Evolutionary conservation across 23 red algal species (phyloP), one percentile per base, ranked within the genome.

Genomic region (Chondrus crispus): DNA sequence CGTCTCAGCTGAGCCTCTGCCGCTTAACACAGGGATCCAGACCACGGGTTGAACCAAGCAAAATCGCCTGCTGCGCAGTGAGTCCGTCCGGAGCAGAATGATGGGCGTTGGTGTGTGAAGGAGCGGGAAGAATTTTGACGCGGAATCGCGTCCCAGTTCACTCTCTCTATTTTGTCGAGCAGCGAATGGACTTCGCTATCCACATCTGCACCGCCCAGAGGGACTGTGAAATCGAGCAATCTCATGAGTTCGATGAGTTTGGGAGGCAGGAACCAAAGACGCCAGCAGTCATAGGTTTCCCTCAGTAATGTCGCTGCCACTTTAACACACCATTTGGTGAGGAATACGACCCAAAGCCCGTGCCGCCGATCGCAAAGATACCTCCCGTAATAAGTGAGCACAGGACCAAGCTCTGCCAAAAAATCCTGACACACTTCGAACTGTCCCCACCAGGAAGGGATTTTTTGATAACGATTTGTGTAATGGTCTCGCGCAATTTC

Each of bases 211-310:
- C 80, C 53, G 0, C 24, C 80, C 29, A 84, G 53, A 37, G 49
- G 53, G 53, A 84, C 16, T 10, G 9, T 0, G 4, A 62, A 20
- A 26, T 84, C 49, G 24, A 84, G 52, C 47, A 19, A 16, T 0
- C 80, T 11, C 46, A 84, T 84, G 80, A n/a, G 37, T 40, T 22
- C 12, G 3, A 22, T 48, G 26, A 84, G 36, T 33, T 54, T 48
- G 30, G 47, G 47, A 26, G 47, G 80, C 20, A 84, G n/a, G 33
- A 42, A 84, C 2, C 47, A 58, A 22, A 84, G 6, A 57, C 47
- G 47, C 29, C 55, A 84, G 22, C 36, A 38, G 51, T 84, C 80
- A 28, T 46, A 84, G 49, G 53, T 54, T 20, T 84, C 80, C 52
- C 49, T 33, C n/a, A 84, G 22, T 6, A 84, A 57, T 35, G 1